Conservation (phyloP, 192 early-diverging fungal genomes). For the Backusella mclennaniae region DNA sequence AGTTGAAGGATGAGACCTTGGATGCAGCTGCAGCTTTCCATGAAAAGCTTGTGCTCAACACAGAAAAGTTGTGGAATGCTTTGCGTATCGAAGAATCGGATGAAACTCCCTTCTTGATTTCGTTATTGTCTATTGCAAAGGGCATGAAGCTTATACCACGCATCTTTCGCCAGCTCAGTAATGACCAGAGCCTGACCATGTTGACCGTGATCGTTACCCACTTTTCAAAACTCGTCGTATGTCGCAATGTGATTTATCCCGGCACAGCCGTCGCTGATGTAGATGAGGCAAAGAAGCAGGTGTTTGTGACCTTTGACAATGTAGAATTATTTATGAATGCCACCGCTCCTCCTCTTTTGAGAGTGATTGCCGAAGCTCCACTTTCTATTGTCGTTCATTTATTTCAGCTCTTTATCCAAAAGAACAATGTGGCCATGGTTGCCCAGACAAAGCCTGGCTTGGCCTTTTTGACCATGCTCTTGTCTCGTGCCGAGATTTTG, state of each 20-base stretch:
- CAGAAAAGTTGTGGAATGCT: constrained; percentile 59
- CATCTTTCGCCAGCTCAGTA: constrained; percentile 69
- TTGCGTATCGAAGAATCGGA: constrained; percentile 47
- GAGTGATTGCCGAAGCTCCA: constrained; percentile 80
- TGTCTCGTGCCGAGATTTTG: constrained; percentile 87
- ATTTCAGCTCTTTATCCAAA: constrained; percentile 81
- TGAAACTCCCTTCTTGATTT: constrained; percentile 49
- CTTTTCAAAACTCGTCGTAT: constrained; percentile 73
- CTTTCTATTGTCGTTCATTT: constrained; percentile 79
- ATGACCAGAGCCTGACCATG: constrained; percentile 76
- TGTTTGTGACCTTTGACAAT: constrained; percentile 53
- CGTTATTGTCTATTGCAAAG: constrained; percentile 82
- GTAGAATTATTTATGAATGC: constrained; percentile 87
- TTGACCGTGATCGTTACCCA: constrained; percentile 76
- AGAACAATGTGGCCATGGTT: constrained; percentile 87
- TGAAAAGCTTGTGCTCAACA: constrained; percentile 45
- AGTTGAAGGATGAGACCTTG: not conserved
- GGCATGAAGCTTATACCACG: constrained; percentile 89
- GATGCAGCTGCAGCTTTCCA: constrained; percentile 39
- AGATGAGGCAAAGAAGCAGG: constrained; percentile 23
- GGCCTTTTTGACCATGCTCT: constrained; percentile 85
- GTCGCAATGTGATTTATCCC: constrained; percentile 49
- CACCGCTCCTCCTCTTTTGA: constrained; percentile 82
- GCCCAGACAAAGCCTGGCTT: constrained; percentile 83
- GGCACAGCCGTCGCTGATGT: constrained; percentile 30